Base-by-base conservation (phyloP, 2,329 filamentous ascomycete genomes). In the Ceratocystis cubensis region DNA sequence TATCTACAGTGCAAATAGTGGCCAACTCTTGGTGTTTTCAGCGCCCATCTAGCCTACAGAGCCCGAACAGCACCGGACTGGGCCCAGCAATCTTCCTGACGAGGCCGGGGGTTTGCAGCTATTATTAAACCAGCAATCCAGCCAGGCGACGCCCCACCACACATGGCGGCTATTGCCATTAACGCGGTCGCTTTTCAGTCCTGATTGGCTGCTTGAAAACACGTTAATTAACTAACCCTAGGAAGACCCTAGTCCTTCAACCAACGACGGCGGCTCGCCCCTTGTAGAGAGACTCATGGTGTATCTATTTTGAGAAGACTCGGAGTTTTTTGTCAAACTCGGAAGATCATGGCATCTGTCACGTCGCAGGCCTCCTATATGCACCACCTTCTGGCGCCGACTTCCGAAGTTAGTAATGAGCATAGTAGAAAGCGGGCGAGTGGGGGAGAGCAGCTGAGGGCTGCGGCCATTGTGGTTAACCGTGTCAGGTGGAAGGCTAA, bases 81-180 rank as follows among this genome's bases (percentile, higher is more conserved):
- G 13, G 1, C 20, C 20, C 20, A 22, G 20, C 20, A 22, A 22
- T 22, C 20, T 22, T 22, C 20, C 20, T 22, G 20, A 22, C 20
- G 20, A 22, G 13, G 10, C 37, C 3, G 10, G 13, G 37, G 10
- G 37, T 1, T 41, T 41, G 37, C 37, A 25, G 25, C 56, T 59
- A 59, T 59, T 59, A 59, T 59, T 59, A 37, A 59, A 59, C 56
- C 22, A n/a, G 28, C 15, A 59, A 59, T 13, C 56, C 15, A 33
- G 53, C 28, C 28, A 33, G 17, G 53, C 53, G 15, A 8, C 28
- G 2, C 53, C 30, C 30, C 17, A 30, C 56, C n/a, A 15, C 15
- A n/a, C 56, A 20, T 33, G 56, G 56, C 56, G 56, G 56, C 56
- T 59, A 59, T 33, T 28, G 30, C 20, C 6, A 8, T 20, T 30